Conservation (phyloP, 1,139 yeast species). For the Suhomyces terraborum region DNA sequence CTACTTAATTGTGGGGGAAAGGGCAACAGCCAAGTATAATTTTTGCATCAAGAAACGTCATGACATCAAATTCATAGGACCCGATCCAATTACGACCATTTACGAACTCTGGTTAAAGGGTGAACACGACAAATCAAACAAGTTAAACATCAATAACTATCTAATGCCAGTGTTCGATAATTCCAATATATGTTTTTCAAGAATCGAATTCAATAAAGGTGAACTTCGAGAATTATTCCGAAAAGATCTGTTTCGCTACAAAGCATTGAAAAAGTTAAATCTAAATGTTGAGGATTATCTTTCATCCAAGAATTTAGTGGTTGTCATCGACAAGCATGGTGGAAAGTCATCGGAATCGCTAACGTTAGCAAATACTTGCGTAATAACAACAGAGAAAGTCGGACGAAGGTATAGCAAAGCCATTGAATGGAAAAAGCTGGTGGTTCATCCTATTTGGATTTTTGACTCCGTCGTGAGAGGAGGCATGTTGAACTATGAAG, state of each 20-base stretch:
- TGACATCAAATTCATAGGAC: slow-evolving; percentile 59
- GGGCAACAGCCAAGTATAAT: slow-evolving; percentile 66
- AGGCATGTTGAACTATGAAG: slow-evolving; percentile 54
- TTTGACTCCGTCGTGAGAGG: slow-evolving; percentile 61
- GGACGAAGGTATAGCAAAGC: slow-evolving; percentile 71
- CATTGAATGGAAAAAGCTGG: slow-evolving; percentile 64
- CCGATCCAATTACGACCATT: slow-evolving; percentile 46
- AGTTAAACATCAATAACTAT: slow-evolving; percentile 24
- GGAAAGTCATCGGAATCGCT: slow-evolving; percentile 63
- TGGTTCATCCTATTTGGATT: slow-evolving; percentile 78
- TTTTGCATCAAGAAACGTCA: slow-evolving; percentile 60
- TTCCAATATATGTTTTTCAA: slow-evolving; percentile 54
- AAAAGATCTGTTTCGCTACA: slow-evolving; percentile 16
- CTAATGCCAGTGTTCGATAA: slow-evolving; percentile 49
- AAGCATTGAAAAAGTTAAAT: slow-evolving; percentile 13
- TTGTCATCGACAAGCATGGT: slow-evolving; percentile 51
- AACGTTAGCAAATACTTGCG: slow-evolving; percentile 50
- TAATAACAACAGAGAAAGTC: slow-evolving; percentile 52
- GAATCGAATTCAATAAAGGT: slow-evolving; percentile 37
- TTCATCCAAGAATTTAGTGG: slow-evolving; percentile 25
- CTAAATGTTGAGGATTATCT: slow-evolving; percentile 28
- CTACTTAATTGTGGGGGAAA: slow-evolving; percentile 66
- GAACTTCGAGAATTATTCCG: slow-evolving; percentile 15
- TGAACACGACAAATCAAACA: slow-evolving; percentile 31
- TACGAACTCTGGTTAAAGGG: slow-evolving; percentile 59